These are phyloP conservation scores for Lactifluus pinguis DNA, from an alignment of 768 basidiomycete species.

Conservation along the genomic window DNA sequence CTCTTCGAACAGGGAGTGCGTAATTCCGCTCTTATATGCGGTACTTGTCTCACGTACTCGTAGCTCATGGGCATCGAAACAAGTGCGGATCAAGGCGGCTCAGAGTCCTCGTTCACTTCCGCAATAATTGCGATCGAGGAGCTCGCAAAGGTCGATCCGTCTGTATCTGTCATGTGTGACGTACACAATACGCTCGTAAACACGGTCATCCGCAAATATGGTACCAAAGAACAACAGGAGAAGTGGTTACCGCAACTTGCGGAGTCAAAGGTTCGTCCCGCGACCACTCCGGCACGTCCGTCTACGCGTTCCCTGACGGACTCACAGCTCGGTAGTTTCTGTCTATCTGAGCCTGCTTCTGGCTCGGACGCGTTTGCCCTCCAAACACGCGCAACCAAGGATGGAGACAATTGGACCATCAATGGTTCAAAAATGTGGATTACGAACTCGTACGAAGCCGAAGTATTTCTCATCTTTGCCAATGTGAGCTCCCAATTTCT, in stretches of 20 bases:
- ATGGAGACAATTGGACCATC: slow-evolving; percentile 76
- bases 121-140: slow-evolving; percentile 97
- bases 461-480: slow-evolving; percentile 90
- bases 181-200: slow-evolving; percentile 99
- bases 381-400: slow-evolving; percentile 84
- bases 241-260: slow-evolving; percentile 83
- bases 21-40: not conserved
- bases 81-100: slow-evolving; percentile 68
- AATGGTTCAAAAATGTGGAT: slow-evolving; percentile 99
- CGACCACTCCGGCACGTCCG: not conserved
- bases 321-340: slow-evolving; percentile 85
- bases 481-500: slow-evolving; percentile 46
- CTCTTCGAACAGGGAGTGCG: slow-evolving; percentile 93
- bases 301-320: not conserved
- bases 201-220: slow-evolving; percentile 85
- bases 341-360: slow-evolving; percentile 84
- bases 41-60: not conserved
- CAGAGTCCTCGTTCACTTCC: slow-evolving; percentile 86
- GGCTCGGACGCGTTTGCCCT: slow-evolving; percentile 97
- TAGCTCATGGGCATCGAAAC: slow-evolving; percentile 99
- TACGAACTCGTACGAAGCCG: slow-evolving; percentile 88
- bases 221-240: slow-evolving; percentile 72
- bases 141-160: slow-evolving; percentile 91
- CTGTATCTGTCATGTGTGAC: slow-evolving; percentile 93
- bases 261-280: slow-evolving; percentile 53